Conservation (phyloP, 164 flowering plant species). For the Cinnamomum micranthum region DNA sequence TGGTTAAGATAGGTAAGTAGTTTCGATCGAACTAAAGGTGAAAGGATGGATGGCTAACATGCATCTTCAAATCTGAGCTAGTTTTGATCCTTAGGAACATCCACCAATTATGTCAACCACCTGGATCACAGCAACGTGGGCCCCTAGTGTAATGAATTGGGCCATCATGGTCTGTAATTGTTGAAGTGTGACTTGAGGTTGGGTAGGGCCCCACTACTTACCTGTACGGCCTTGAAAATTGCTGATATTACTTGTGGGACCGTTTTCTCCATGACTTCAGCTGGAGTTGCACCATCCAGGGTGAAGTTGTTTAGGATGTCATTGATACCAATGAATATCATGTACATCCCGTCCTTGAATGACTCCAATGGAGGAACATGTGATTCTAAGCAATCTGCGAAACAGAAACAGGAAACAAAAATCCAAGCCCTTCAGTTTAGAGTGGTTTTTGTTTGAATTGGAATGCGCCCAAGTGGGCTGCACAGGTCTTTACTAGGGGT, state of each 20-base stretch:
- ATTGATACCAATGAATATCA: constrained; percentile 21
- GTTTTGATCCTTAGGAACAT: no score
- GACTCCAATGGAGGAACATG: constrained; percentile 15
- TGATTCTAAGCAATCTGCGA: constrained; percentile 3
- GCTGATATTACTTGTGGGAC: constrained; percentile 18
- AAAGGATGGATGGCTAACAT: no score
- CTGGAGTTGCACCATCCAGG: constrained; percentile 2
- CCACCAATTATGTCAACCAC: no score
- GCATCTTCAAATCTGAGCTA: no score
- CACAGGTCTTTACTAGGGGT: no score
- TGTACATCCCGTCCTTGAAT: constrained; percentile 19
- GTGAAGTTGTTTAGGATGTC: constrained; percentile 11
- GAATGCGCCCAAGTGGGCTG: no score
- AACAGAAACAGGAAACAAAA: background rate
- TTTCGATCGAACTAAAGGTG: no score
- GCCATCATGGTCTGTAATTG: background rate
- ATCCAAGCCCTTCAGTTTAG: no score
- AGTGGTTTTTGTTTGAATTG: no score
- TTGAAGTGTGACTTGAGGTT: background rate
- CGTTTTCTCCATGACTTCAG: constrained; percentile 15
- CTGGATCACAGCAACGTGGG: background rate
- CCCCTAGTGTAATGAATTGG: background rate
- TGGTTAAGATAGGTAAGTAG: no score
- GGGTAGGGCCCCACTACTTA: background rate
- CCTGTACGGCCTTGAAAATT: constrained; percentile 22